Conservation (phyloP, 768 basidiomycete species). For the Coprinopsis strossmayeri region DNA sequence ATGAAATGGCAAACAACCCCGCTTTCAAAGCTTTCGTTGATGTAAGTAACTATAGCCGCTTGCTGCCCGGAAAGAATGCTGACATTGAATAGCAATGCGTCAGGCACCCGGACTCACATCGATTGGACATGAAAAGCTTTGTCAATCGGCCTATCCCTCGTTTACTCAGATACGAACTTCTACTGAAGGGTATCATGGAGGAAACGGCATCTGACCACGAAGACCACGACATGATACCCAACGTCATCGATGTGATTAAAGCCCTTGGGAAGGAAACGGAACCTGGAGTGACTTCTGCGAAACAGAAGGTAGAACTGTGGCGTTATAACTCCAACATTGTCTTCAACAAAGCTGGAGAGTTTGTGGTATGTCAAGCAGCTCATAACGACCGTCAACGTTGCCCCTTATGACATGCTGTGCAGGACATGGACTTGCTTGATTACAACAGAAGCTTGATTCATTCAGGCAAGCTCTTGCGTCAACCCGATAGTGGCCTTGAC, state of each 20-base stretch:
- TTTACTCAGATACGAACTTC: slow-evolving; percentile 77
- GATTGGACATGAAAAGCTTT: slow-evolving; percentile 87
- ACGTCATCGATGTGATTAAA: slow-evolving; percentile 86
- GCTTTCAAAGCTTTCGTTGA: slow-evolving; percentile 78
- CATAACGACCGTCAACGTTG: not conserved
- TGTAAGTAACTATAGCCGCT: slow-evolving; percentile 33
- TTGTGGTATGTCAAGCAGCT: slow-evolving; percentile 39
- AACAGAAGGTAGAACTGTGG: slow-evolving; percentile 89
- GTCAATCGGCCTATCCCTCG: slow-evolving; percentile 88
- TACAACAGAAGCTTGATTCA: slow-evolving; percentile 80
- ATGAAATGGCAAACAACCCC: slow-evolving; percentile 77
- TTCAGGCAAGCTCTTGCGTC: slow-evolving; percentile 75
- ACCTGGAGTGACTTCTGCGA: slow-evolving; percentile 76
- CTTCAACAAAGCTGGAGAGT: slow-evolving; percentile 65
- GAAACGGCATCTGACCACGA: slow-evolving; percentile 70
- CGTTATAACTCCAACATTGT: slow-evolving; percentile 69
- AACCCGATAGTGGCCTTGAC: slow-evolving; percentile 83
- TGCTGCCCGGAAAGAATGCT: not conserved
- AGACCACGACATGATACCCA: slow-evolving; percentile 73
- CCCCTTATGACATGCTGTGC: not conserved
- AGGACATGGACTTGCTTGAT: slow-evolving; percentile 88
- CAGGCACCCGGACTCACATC: slow-evolving; percentile 71
- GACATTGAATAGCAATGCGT: slow-evolving; percentile 27
- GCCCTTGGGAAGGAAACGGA: slow-evolving; percentile 82
- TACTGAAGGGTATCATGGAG: slow-evolving; percentile 77